phyloP scores from a whole-genome alignment of 495 filamentous ascomycete species.

The Talaromyces liani region DNA sequence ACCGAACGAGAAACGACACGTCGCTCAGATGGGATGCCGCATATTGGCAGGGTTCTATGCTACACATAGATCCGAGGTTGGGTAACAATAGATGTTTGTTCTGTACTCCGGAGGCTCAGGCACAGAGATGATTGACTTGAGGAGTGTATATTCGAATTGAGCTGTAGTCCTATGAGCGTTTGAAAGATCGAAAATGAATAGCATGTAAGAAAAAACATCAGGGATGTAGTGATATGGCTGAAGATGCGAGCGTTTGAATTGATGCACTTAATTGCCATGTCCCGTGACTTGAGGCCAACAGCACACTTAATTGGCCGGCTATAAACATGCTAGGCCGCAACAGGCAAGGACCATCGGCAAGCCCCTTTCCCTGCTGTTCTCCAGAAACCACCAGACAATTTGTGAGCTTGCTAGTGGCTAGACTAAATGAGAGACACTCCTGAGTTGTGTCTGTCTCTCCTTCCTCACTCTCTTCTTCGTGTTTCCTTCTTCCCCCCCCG shows the following conservation, averaged over 20 bases:
- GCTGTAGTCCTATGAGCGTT: not conserved
- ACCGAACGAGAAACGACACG: not conserved
- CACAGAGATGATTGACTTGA: not conserved
- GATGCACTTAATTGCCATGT: not conserved
- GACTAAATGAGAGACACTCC: not conserved
- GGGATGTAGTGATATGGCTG: not conserved
- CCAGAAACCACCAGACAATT: not conserved
- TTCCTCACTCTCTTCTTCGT: not conserved
- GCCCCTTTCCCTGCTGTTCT: not conserved
- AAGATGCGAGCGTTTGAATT: not conserved
- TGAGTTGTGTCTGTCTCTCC: not conserved
- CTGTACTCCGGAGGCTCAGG: not conserved
- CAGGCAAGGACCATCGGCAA: constrained; percentile 1
- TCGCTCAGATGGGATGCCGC: not conserved
- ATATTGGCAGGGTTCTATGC: not conserved
- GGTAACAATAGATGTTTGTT: not conserved
- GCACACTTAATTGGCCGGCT: not conserved
- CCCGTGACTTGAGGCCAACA: not conserved
- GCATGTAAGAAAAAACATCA: not conserved
- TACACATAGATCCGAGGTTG: constrained; percentile 1
- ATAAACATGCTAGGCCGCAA: not conserved
- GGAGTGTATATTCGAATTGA: not conserved
- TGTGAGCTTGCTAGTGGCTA: not conserved
- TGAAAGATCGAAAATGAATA: not conserved
- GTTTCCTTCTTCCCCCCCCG: not conserved